Evolutionary conservation across 257 asterid species (phyloP).

Genomic region (Ilex aquifolium): DNA sequence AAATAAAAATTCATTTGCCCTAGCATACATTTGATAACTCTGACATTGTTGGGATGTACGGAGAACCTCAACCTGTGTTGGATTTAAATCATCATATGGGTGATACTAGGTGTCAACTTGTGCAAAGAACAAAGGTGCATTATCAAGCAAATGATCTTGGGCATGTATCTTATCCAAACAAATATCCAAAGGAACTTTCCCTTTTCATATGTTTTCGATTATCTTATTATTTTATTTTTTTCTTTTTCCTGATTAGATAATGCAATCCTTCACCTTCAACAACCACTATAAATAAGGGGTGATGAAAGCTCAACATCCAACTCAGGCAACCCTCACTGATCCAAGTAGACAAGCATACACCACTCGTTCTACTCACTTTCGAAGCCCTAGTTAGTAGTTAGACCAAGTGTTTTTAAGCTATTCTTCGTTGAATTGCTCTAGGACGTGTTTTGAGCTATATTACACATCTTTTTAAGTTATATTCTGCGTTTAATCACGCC

Average conservation of each 20-base stretch:
- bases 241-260: conserved; percentile 18
- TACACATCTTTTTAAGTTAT: no score
- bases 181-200: conserved; percentile 29
- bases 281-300: conserved; percentile 48
- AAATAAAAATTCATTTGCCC: no score
- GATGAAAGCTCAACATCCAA: conserved; percentile 21
- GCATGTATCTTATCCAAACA: conserved; percentile 27
- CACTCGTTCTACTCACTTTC: not conserved
- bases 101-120: conserved; percentile 30
- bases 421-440: no score
- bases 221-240: not conserved
- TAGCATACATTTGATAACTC: not conserved
- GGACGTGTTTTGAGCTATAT: no score
- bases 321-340: conserved; percentile 7
- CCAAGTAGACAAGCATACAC: not conserved
- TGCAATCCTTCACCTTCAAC: conserved; percentile 25
- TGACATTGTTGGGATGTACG: conserved; percentile 10
- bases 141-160: conserved; percentile 19
- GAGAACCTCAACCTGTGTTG: not conserved
- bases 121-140: conserved; percentile 25
- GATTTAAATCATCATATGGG: not conserved
- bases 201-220: conserved; percentile 20
- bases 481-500: no score
- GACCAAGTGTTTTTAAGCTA: no score
- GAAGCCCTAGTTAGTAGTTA: not conserved